Evolutionary conservation across 257 asterid genomes (phyloP).

Genomic region (Nicotiana tomentosiformis): DNA sequence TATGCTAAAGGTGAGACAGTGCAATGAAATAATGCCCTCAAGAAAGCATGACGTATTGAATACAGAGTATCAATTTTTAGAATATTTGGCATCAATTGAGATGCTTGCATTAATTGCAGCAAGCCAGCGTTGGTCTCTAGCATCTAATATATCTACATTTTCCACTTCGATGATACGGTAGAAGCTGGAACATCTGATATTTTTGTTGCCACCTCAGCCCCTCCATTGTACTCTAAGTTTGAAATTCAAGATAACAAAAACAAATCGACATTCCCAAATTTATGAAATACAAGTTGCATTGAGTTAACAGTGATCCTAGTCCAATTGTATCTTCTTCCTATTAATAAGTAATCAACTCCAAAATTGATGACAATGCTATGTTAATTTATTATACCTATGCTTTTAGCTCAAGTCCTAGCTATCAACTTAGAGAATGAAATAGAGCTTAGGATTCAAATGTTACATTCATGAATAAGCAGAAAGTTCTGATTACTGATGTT

Average conservation of each 20-base stretch:
- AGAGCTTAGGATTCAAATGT: not conserved
- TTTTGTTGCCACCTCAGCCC: not conserved
- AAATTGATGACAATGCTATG: not conserved
- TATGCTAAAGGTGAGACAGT: not conserved
- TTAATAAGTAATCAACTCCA: not conserved
- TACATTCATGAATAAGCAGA: not conserved
- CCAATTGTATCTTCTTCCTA: not conserved
- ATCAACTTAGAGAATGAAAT: not conserved
- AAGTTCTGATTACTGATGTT: not conserved
- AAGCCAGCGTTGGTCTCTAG: not conserved
- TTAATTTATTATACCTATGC: not conserved
- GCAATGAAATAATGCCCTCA: not conserved
- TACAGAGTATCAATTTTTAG: not conserved
- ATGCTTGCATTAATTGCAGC: not conserved
- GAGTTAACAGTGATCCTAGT: not conserved
- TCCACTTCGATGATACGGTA: not conserved
- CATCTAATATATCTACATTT: not conserved
- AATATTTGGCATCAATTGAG: not conserved
- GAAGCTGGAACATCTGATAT: not conserved
- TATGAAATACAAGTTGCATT: not conserved
- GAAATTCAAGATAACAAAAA: not conserved
- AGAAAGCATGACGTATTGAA: not conserved
- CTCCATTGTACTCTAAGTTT: not conserved
- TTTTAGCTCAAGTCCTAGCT: not conserved
- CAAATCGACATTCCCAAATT: not conserved